These are phyloP conservation scores for Fallopia convolvulus DNA, from an alignment of 148 eudicot species.

Conservation along the genomic window DNA sequence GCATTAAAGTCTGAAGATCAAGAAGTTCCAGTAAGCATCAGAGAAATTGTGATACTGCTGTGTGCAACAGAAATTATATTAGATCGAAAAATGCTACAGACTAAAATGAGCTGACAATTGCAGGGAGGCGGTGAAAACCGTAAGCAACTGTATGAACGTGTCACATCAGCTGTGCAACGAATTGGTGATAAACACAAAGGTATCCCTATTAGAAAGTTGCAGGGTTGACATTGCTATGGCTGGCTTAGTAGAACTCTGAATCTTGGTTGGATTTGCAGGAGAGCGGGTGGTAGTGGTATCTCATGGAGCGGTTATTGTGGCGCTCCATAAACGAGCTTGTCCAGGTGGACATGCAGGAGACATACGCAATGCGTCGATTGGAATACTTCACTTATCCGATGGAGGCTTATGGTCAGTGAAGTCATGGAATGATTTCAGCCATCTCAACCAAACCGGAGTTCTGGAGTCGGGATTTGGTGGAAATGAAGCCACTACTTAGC, in stretches of 20 bases:
- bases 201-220: slow-evolving; percentile 7
- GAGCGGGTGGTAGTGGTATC: slow-evolving; percentile 68
- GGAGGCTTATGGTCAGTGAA: slow-evolving; percentile 56
- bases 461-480: slow-evolving; percentile 76
- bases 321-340: slow-evolving; percentile 51
- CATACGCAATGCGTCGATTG: slow-evolving; percentile 60
- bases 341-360: slow-evolving; percentile 33
- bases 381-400: slow-evolving; percentile 46
- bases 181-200: slow-evolving; percentile 72
- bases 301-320: slow-evolving; percentile 72
- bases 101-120: background rate
- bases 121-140: slow-evolving; percentile 97
- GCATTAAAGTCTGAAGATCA: slow-evolving; percentile 51
- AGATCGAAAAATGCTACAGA: background rate
- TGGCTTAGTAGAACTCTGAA: background rate
- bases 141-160: slow-evolving; percentile 65
- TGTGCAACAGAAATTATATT: background rate
- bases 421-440: slow-evolving; percentile 74
- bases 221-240: background rate
- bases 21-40: slow-evolving; percentile 55
- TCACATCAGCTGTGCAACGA: slow-evolving; percentile 49
- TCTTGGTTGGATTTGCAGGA: slow-evolving; percentile 34
- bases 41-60: background rate
- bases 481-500: slow-evolving; percentile 60
- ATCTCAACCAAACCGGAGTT: slow-evolving; percentile 47